Base-by-base conservation (phyloP, 1,284 basidiomycete genomes). In the Apiotrichum sp. region DNA sequence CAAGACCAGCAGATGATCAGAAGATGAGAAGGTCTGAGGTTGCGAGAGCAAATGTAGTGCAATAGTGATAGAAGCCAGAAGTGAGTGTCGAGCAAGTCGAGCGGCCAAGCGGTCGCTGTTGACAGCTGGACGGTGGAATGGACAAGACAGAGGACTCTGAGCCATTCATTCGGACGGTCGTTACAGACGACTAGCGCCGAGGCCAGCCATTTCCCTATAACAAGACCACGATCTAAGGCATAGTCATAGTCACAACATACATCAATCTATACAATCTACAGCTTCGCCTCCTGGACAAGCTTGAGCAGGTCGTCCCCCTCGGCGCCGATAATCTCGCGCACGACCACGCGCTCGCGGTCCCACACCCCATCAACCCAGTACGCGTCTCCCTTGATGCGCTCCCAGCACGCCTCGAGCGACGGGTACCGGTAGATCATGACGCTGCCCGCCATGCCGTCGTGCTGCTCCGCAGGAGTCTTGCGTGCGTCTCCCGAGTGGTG, bases 291-390 rank as follows among this genome's bases (percentile, higher is more conserved):
- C 49, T 34, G 14, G 8, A 50, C 41, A 11, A 50, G 41, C 41
- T n/a, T 34, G 32, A 50, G 40, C n/a, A 43, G 41, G 22, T 50
- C 49, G 41, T 50, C 49, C 11, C 49, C 49, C 49, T 50, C 49
- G 16, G 41, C 41, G 10, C 49, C 49, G 16, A 50, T 50, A 41
- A 50, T 50, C 49, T 50, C 49, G 33, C 49, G 49, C 31, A 50
- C 49, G 16, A 43, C 41, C 1, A 50, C 40, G n/a, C 33, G 32
- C 33, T 50, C 49, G 50, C 61, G 52, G 58, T 74, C 70, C 72
- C 72, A 74, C 8, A 74, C 67, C 31, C 68, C 70, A 4, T 58
- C 66, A 2, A 65, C 67, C 66, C 67, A 74, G 55, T 74, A 74
- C 32, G 67, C 62, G 53, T 74, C 72, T 13, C 55, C 52, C 54